Base-by-base conservation (phyloP, 1,284 basidiomycete genomes). In the Rhodotorula glutinis region DNA sequence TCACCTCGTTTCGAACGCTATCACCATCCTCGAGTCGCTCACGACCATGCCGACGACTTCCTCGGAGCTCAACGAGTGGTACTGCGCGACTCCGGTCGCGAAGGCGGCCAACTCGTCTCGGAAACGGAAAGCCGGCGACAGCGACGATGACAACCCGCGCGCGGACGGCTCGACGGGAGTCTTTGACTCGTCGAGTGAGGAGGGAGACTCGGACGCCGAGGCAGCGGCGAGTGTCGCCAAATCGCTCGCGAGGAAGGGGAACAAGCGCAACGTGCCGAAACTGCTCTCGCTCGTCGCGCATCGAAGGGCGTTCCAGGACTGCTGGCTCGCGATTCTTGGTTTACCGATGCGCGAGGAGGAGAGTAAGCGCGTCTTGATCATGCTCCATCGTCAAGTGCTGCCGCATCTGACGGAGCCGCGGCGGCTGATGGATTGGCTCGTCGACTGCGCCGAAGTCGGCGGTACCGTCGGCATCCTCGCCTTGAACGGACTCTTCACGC, bases 361-460 rank as follows among this genome's bases (percentile, higher is more conserved):
- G 68, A 78, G 79, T 4, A 83, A 86, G 53, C 83, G 89, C 46
- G 86, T 85, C 3, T 79, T 96, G 57, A 87, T 88, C 71, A 83
- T 92, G 14, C 85, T 96, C 81, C 92, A 96, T 78, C 82, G 86
- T 13, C 86, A 88, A 19, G 88, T 96, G 27, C 80, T 96, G 75
- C 93, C 93, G 0, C 87, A 94, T 78, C 78, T 96, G 63, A 89
- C 88, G 7, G 81, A 89, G 58, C 85, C 81, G 17, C 77, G 81
- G 53, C 78, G 95, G 60, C 84, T 95, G 21, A 94, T 96, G 85
- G 95, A 98, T 79, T 98, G 94, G 90, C 84, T 98, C 43, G 87
- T 90, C 41, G 85, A 85, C 17, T 90, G 91, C 71, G 89, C 96
- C 44, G 93, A 95, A 78, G 83, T 85, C 72, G 91, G 92, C 33